Conservation (phyloP, 345 rosid genomes). For the Rhodamnia argentea region DNA sequence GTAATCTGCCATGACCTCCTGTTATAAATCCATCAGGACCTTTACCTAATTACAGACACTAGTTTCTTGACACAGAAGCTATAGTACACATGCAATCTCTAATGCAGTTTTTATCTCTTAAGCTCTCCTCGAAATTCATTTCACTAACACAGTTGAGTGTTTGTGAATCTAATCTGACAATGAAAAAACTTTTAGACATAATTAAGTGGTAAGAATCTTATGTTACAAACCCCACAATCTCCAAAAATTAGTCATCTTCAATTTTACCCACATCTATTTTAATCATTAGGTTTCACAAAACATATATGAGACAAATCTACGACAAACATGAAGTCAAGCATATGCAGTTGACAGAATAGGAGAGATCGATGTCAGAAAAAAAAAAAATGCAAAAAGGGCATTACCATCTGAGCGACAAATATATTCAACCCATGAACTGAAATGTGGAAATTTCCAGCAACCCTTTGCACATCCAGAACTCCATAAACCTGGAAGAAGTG, state of each 20-base stretch:
- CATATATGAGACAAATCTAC: neutral
- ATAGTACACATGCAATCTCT: neutral
- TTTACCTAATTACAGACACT: neutral
- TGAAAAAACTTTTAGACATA: neutral
- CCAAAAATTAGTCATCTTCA: neutral
- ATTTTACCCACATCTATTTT: neutral
- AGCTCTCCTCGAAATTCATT: neutral
- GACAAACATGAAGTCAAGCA: neutral
- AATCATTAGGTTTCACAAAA: neutral
- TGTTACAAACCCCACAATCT: neutral
- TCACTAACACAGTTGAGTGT: neutral
- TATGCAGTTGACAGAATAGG: neutral
- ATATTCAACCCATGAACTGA: constrained; percentile 95
- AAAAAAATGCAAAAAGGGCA: neutral
- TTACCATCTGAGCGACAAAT: constrained; percentile 92
- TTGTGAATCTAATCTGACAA: neutral
- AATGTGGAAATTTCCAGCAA: constrained; percentile 97
- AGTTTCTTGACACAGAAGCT: neutral
- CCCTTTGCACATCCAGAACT: constrained; percentile 89
- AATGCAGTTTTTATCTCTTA: neutral
- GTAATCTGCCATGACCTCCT: neutral
- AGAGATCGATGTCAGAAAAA: neutral
- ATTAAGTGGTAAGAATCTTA: neutral
- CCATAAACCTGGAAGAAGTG: constrained; percentile 69
- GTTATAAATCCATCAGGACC: neutral